Conservation (phyloP, 306 rosid species). For the Rosa persica region DNA sequence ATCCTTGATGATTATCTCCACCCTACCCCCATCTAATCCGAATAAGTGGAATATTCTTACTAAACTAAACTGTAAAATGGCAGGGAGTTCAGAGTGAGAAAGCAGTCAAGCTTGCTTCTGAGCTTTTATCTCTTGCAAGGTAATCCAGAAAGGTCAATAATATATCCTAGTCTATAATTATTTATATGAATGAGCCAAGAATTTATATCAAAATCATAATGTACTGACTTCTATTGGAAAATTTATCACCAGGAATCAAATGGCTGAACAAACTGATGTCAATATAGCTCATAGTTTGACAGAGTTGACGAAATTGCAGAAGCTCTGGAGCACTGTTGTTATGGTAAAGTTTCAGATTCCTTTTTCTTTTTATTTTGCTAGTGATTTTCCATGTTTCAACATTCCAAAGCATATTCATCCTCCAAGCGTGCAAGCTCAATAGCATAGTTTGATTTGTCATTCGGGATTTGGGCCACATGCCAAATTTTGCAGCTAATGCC, state of each 20-base stretch:
- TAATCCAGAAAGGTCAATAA: conserved; percentile 23
- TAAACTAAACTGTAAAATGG: conserved; percentile 19
- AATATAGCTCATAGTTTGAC: conserved; percentile 52
- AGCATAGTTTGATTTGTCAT: background rate
- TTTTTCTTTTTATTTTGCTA: conserved; percentile 4
- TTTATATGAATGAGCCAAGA: conserved; percentile 11
- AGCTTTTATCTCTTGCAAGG: conserved; percentile 51
- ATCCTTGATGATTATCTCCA: background rate
- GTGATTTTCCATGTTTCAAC: background rate
- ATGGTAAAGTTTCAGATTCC: conserved; percentile 48
- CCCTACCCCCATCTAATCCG: background rate
- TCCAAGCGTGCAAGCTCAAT: background rate
- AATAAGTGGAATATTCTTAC: conserved; percentile 3
- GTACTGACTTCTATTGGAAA: conserved; percentile 16
- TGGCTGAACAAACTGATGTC: conserved; percentile 43
- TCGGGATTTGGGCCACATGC: background rate
- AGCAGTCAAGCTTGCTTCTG: conserved; percentile 46
- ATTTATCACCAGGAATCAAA: conserved; percentile 53
- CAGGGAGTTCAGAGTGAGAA: conserved; percentile 53
- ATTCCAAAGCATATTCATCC: background rate
- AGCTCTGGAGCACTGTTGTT: conserved; percentile 68
- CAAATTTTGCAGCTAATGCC: background rate
- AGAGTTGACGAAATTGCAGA: conserved; percentile 52
- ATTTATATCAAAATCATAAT: conserved; percentile 15
- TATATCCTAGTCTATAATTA: background rate